Base-by-base conservation (phyloP, 1,139 yeast genomes). In the Ogataea hybrid region DNA sequence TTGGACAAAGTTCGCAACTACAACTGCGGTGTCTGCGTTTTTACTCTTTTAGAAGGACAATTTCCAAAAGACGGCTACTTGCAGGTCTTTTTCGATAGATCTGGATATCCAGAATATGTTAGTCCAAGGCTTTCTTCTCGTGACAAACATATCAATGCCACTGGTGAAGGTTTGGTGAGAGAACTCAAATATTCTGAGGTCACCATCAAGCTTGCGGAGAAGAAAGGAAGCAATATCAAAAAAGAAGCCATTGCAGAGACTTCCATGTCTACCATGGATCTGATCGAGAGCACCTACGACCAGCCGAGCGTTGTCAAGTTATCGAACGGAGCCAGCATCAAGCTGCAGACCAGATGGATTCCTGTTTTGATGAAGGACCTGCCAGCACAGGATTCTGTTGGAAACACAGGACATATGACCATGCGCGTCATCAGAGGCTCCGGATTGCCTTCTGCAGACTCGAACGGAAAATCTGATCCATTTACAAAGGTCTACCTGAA, bases 401-500 rank as follows among this genome's bases (percentile, higher is more conserved):
- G 83, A 41, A 86, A 89, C 61, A 73, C 81, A 50, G 99, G 99
- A 62, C 69, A 69, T 25, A 67, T 90, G 49, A 71, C 73, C n/a
- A 71, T 89, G 25, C 77, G 75, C 28, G 73, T 86, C 11, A 53
- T 81, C 37, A 72, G 72, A 42, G 97, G 94, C 3, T 73, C 73
- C n/a, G 77, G 77, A 40, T 73, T 94, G 49, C 77, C 84, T 38
- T 73, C 96, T 11, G 94, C 92, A 20, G 99, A 92, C 63, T 71
- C 87, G 21, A 83, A 84, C 52, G 97, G 97, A 42, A 84, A 84
- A 61, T 87, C 96, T 7, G 99, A 92, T 65, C 99, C 99, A 47
- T 92, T 81, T 59, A 73, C 81, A 45, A 76, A 81, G 56, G 73
- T 87, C 46, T 77, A 66, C 56, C 64, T 88, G 58, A 79, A 87